phyloP scores from a whole-genome alignment of 352 stramenopile species.

The Globisporangium nodosum region DNA sequence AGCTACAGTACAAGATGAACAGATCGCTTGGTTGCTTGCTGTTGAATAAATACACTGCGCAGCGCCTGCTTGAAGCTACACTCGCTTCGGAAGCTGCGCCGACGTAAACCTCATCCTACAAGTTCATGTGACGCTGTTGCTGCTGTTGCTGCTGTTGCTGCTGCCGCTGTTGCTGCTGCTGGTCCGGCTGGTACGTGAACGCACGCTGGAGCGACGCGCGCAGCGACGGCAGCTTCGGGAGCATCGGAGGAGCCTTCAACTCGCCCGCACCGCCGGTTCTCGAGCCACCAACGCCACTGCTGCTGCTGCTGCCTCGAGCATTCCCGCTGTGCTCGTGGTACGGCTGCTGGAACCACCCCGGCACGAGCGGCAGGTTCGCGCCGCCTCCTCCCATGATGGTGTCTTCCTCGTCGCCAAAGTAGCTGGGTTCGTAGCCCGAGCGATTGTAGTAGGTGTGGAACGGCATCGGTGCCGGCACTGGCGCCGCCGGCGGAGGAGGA shows the following conservation, averaged over 20 bases:
- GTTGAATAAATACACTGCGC: neutral
- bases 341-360: neutral
- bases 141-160: neutral
- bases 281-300: neutral
- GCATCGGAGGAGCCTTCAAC: neutral
- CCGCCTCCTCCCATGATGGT: neutral
- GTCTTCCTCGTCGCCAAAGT: neutral
- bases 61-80: too few relatives aligned
- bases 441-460: neutral
- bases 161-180: neutral
- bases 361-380: neutral
- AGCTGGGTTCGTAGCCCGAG: neutral
- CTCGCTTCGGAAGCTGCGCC: too few relatives aligned
- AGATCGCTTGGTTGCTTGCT: too few relatives aligned
- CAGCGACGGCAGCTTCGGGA: constrained; percentile 3
- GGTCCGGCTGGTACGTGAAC: constrained; percentile 2
- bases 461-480: neutral
- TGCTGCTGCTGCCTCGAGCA: neutral
- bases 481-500: too few relatives aligned
- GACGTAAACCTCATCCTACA: neutral
- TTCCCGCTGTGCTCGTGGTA: neutral
- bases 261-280: neutral
- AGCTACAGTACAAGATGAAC: too few relatives aligned
- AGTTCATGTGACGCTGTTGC: neutral
- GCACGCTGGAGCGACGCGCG: constrained; percentile 8